Evolutionary conservation across 164 flowering plant genomes (phyloP).

Genomic region (Tetracentron sinense): DNA sequence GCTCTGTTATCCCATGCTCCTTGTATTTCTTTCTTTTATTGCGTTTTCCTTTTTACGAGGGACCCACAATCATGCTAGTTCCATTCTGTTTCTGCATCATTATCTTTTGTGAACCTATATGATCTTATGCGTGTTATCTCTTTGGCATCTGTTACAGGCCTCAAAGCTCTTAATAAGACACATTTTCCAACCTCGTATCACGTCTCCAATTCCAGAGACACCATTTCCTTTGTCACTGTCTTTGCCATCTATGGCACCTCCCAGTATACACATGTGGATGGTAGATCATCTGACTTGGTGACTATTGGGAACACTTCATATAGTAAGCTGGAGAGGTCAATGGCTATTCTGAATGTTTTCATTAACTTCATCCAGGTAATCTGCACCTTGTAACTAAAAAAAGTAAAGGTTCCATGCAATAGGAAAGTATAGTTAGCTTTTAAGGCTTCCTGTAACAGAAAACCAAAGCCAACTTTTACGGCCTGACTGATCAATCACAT

Average conservation of each 20-base stretch:
- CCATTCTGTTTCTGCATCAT: not conserved
- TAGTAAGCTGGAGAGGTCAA: slow-evolving; percentile 65
- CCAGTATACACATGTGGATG: slow-evolving; percentile 11
- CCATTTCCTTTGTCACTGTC: slow-evolving; percentile 63
- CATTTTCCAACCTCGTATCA: slow-evolving; percentile 27
- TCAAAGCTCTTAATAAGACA: slow-evolving; percentile 67
- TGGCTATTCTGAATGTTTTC: slow-evolving; percentile 72
- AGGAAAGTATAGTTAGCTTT: not conserved
- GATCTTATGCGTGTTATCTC: not conserved
- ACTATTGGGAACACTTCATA: slow-evolving; percentile 68
- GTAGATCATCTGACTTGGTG: slow-evolving; percentile 37
- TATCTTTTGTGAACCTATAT: not conserved
- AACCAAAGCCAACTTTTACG: not conserved
- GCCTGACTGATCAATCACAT: not conserved
- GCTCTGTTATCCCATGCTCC: not conserved
- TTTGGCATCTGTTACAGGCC: slow-evolving; percentile 40
- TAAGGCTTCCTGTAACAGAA: not conserved
- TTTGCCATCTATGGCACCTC: slow-evolving; percentile 65
- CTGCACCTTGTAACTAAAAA: not conserved
- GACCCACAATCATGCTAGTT: not conserved
- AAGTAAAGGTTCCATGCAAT: not conserved
- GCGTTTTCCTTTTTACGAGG: not conserved
- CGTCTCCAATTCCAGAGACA: slow-evolving; percentile 22
- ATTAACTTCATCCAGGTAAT: slow-evolving; percentile 83
- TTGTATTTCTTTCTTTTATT: too few species aligned